These are phyloP conservation scores for Teunomyces funiuensis DNA, from an alignment of 805 yeast species.

Conservation along the genomic window DNA sequence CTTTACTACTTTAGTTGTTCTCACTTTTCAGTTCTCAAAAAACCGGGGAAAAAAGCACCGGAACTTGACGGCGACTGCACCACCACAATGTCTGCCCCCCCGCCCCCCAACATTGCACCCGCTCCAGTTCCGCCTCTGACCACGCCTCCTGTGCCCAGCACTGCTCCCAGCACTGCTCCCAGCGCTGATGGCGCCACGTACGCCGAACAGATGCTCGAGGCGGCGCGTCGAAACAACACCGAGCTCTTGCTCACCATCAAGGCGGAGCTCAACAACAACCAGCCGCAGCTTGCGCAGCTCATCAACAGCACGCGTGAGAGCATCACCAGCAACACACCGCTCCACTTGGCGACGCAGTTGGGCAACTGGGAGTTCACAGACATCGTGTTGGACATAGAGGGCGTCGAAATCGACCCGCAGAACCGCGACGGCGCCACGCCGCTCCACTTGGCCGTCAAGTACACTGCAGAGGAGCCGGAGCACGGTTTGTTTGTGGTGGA, in stretches of 20 bases:
- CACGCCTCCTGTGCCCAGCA: conserved; percentile 2
- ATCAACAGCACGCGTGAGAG: conserved; percentile 67
- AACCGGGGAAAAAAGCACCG: conserved; percentile 1
- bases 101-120: neutral
- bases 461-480: conserved; percentile 76
- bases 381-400: conserved; percentile 77
- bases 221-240: conserved; percentile 83
- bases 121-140: conserved; percentile 1
- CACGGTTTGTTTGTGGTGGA: conserved; percentile 78
- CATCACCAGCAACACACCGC: conserved; percentile 75
- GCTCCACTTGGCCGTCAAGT: conserved; percentile 79
- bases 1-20: neutral
- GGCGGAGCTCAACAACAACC: conserved; percentile 40
- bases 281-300: conserved; percentile 41
- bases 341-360: conserved; percentile 77
- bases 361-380: conserved; percentile 90
- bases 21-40: conserved; percentile 1
- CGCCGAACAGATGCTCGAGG: conserved; percentile 76
- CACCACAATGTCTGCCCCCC: conserved; percentile 1
- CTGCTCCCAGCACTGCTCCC: neutral
- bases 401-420: conserved; percentile 83
- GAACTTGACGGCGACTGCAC: conserved; percentile 2
- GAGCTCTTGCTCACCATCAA: conserved; percentile 66
- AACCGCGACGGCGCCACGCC: conserved; percentile 87
- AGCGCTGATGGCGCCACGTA: conserved; percentile 62